A percentile compares a stretch with the other conserved stretches of the same genome.
Conservation (phyloP, 2,329 filamentous ascomycete genomes). For the Cladosporium sp. region DNA sequence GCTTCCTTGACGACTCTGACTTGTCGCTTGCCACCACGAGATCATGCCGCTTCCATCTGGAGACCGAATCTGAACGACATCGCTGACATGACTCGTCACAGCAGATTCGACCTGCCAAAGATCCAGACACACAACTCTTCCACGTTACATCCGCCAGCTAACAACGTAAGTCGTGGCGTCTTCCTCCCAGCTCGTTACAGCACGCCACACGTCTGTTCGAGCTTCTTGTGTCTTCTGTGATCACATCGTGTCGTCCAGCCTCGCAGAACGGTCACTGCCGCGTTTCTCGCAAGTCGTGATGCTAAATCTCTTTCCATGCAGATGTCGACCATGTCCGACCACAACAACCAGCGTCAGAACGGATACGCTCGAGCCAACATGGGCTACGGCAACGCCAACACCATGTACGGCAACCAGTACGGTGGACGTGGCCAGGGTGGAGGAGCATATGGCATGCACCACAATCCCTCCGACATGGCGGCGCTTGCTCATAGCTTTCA, state of each 20-base stretch:
- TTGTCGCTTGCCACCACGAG: not conserved
- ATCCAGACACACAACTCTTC: not conserved
- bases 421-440: slow-evolving; percentile 25
- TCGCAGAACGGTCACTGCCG: not conserved
- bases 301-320: slow-evolving; percentile 14
- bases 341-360: slow-evolving; percentile 24
- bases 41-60: not conserved
- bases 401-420: slow-evolving; percentile 30
- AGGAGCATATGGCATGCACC: slow-evolving; percentile 33
- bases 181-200: not conserved
- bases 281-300: not conserved
- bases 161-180: not conserved
- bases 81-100: not conserved
- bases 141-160: not conserved
- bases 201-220: not conserved
- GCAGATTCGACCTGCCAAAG: not conserved
- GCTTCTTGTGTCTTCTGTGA: not conserved
- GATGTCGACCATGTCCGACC: slow-evolving; percentile 32
- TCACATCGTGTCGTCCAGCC: not conserved
- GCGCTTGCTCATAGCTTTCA: slow-evolving; percentile 37
- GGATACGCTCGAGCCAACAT: slow-evolving; percentile 28
- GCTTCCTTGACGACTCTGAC: too few species aligned
- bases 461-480: slow-evolving; percentile 29
- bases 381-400: slow-evolving; percentile 26
- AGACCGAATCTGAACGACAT: not conserved